phyloP scores from a whole-genome alignment of 2,329 filamentous ascomycete species.

The Cladosporium sphaerospermum region DNA sequence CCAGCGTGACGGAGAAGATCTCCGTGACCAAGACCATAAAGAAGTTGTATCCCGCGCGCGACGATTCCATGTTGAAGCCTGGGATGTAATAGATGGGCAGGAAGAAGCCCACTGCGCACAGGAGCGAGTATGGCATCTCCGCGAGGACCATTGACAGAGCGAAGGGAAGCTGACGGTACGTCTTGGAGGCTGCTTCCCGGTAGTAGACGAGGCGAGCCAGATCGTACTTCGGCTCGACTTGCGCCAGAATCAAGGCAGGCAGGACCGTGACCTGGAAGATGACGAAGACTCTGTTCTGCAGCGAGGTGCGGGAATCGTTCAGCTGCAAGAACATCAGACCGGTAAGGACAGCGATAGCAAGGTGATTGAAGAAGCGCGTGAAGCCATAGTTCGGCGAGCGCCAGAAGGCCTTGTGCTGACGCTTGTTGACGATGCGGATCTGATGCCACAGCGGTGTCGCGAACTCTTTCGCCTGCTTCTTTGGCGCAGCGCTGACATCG shows the following conservation, averaged over 20 bases:
- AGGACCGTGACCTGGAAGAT: slow-evolving; percentile 86
- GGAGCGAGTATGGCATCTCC: slow-evolving; percentile 75
- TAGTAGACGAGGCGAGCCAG: slow-evolving; percentile 76
- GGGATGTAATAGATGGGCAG: slow-evolving; percentile 80
- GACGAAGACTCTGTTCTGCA: slow-evolving; percentile 83
- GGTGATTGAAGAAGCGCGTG: slow-evolving; percentile 78
- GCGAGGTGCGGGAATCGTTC: slow-evolving; percentile 64
- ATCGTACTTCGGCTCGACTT: slow-evolving; percentile 80
- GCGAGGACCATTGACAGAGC: slow-evolving; percentile 70
- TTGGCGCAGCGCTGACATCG: slow-evolving; percentile 38
- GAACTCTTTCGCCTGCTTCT: slow-evolving; percentile 63
- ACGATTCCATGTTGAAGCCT: slow-evolving; percentile 57
- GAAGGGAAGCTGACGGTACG: slow-evolving; percentile 77
- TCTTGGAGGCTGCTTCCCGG: slow-evolving; percentile 78
- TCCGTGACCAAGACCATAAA: slow-evolving; percentile 78
- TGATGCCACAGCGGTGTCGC: slow-evolving; percentile 76
- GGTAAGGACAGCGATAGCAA: slow-evolving; percentile 69
- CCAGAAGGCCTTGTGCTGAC: slow-evolving; percentile 77
- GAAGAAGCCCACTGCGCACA: slow-evolving; percentile 78
- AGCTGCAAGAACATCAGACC: slow-evolving; percentile 75
- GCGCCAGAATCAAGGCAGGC: slow-evolving; percentile 73
- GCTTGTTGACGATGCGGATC: slow-evolving; percentile 64
- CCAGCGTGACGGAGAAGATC: slow-evolving; percentile 75
- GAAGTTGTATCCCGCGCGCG: slow-evolving; percentile 78
- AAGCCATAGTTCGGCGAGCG: slow-evolving; percentile 83